Evolutionary conservation across 768 basidiomycete species (phyloP), one percentile per base, ranked within the genome.

Genomic region (Kwoniella heveanensis): DNA sequence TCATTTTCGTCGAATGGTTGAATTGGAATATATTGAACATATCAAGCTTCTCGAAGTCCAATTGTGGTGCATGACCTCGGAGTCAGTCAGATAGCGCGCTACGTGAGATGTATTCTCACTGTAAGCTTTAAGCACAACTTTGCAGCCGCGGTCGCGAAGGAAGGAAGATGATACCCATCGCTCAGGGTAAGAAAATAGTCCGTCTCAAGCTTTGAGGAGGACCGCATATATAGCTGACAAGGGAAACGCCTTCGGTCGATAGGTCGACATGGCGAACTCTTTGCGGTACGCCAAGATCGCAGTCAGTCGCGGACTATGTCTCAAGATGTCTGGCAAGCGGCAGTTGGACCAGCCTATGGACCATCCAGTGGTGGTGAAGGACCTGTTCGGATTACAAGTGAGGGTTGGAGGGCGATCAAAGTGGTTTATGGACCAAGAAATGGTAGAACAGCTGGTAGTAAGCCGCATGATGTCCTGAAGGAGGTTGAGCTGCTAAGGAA

Each of bases 401-500:
- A n/a, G n/a, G 44, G 30, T 9, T 64, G 63, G 63, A 19, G 36
- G 52, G 66, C 32, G 6, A 32, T 71, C 39, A 68, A 73, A 47
- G 39, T 70, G 21, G 67, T 69, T 6, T 51, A 49, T 29, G 72
- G 61, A 1, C 55, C 62, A 15, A 26, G 21, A 27, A 49, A 55
- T 24, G 71, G 72, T 0, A 25, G 50, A 22, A 58, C 37, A 26
- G 25, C 22, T 4, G 57, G 25, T 1, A 55, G 17, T 21, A 54
- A 46, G 47, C 70, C 71, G 7, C 67, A 76, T 62, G 65, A 72
- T 54, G 60, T 69, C 1, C 2, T 54, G 29, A 61, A 46, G 24
- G 74, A 72, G 46, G 65, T 66, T 10, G 22, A 55, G 26, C 36
- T 70, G 6, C 57, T 68, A 19, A 32, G 54, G 21, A 54, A 26